These are phyloP conservation scores for Metarhizium sp. DNA, from an alignment of 2,329 filamentous ascomycete species.

Conservation along the genomic window DNA sequence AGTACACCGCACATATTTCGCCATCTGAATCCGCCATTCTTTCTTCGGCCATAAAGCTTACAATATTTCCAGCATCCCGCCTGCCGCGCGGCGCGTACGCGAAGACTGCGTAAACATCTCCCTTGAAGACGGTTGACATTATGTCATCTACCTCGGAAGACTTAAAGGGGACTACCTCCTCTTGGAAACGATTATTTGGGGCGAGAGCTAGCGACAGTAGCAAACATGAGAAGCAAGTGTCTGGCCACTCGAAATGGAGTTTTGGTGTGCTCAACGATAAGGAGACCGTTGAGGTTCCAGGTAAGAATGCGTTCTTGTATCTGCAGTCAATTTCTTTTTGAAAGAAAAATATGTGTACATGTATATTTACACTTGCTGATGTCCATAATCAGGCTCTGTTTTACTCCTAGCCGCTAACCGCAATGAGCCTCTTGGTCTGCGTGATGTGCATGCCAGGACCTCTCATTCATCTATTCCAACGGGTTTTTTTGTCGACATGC, in stretches of 20 bases:
- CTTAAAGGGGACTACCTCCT: not conserved
- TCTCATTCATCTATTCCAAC: constrained; percentile 40
- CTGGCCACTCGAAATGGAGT: constrained; percentile 6
- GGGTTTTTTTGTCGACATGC: constrained; percentile 29
- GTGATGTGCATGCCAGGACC: constrained; percentile 6
- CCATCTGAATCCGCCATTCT: not conserved
- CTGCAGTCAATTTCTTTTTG: not conserved
- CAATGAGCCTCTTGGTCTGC: constrained; percentile 11
- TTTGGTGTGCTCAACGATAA: constrained; percentile 8
- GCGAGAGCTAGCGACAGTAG: not conserved
- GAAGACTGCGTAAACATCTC: not conserved
- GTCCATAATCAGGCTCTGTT: constrained; percentile 7
- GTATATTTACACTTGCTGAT: not conserved
- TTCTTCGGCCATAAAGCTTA: not conserved
- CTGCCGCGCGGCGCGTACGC: not conserved
- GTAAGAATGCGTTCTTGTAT: constrained; percentile 1
- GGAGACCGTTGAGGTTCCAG: constrained; percentile 7
- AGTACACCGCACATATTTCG: no score
- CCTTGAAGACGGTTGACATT: not conserved
- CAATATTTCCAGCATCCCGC: not conserved
- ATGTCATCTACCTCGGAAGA: constrained; percentile 5
- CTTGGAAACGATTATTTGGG: constrained; percentile 2
- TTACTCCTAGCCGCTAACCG: constrained; percentile 10
- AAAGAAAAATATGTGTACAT: no score
- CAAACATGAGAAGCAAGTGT: not conserved